A percentile compares a stretch with the other conserved stretches of the same genome.
Conservation (phyloP, 768 basidiomycete species). For the Lentinula edodes region DNA sequence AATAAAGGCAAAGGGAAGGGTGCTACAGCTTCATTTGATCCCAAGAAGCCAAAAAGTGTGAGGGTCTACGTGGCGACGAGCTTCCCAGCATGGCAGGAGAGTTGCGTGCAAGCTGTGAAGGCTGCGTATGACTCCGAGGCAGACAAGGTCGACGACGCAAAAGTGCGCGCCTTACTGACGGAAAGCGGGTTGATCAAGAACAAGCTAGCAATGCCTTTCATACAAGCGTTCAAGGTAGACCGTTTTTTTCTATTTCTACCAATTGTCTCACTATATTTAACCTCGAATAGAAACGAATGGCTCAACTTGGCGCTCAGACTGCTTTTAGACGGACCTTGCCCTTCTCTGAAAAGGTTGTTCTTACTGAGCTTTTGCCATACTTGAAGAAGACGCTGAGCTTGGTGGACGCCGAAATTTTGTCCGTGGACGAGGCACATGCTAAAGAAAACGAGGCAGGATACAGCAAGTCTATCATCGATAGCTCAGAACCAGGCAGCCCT, state of each 20-base stretch:
- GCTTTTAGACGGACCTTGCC: conserved; percentile 81
- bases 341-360: conserved; percentile 76
- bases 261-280: background rate
- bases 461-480: conserved; percentile 65
- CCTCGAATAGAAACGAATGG: conserved; percentile 65
- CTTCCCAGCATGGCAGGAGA: conserved; percentile 94
- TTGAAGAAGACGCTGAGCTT: conserved; percentile 72
- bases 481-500: conserved; percentile 84
- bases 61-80: conserved; percentile 84
- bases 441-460: conserved; percentile 52
- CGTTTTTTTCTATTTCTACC: background rate
- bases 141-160: conserved; percentile 76
- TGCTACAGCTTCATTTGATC: conserved; percentile 57
- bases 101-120: conserved; percentile 69
- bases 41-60: conserved; percentile 79
- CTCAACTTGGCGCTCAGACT: conserved; percentile 63
- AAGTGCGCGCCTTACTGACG: conserved; percentile 62
- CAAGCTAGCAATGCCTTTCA: conserved; percentile 93
- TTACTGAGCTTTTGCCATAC: conserved; percentile 71
- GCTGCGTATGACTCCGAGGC: conserved; percentile 54
- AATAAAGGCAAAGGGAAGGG: conserved; percentile 58
- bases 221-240: conserved; percentile 85
- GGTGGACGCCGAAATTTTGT: conserved; percentile 63
- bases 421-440: conserved; percentile 61
- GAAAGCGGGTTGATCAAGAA: conserved; percentile 86